Percentiles rank a stretch among this genome's conserved stretches.
Conservation (phyloP, 805 yeast genomes). For the Torulaspora microellipsoides region DNA sequence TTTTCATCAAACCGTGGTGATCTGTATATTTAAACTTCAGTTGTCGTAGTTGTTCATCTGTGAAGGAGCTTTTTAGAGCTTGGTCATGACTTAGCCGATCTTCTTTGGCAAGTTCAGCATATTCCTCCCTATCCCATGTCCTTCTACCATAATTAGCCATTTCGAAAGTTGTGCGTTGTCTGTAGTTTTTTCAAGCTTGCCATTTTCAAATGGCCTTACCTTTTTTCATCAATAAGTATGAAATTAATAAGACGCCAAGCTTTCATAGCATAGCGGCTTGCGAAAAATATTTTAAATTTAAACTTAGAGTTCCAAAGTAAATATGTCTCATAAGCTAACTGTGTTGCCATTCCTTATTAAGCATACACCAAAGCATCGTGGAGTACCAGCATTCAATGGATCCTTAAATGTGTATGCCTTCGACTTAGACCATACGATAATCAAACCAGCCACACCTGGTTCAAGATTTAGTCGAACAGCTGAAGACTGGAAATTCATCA, state of each 20-base stretch:
- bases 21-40: slow-evolving; percentile 24
- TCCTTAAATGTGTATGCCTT: slow-evolving; percentile 56
- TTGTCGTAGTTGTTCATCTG: slow-evolving; percentile 13
- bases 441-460: slow-evolving; percentile 46
- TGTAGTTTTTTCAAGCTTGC: too few relatives aligned
- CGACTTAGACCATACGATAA: slow-evolving; percentile 81
- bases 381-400: neutral
- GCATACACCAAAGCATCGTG: slow-evolving; percentile 32
- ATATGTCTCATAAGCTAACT: slow-evolving; percentile 33
- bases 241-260: neutral
- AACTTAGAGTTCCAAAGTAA: too few relatives aligned
- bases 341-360: slow-evolving; percentile 44
- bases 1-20: slow-evolving; percentile 21
- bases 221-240: neutral
- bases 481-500: slow-evolving; percentile 73
- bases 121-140: slow-evolving; percentile 69
- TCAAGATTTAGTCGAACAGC: slow-evolving; percentile 56
- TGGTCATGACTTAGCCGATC: slow-evolving; percentile 22
- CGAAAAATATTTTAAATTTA: neutral
- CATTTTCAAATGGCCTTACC: neutral
- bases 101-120: slow-evolving; percentile 44
- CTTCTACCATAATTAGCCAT: slow-evolving; percentile 51
- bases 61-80: slow-evolving; percentile 14
- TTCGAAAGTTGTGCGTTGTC: too few relatives aligned
- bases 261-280: neutral